Evolutionary conservation across 768 basidiomycete genomes (phyloP).

Genomic region (Calocybe cyanea): DNA sequence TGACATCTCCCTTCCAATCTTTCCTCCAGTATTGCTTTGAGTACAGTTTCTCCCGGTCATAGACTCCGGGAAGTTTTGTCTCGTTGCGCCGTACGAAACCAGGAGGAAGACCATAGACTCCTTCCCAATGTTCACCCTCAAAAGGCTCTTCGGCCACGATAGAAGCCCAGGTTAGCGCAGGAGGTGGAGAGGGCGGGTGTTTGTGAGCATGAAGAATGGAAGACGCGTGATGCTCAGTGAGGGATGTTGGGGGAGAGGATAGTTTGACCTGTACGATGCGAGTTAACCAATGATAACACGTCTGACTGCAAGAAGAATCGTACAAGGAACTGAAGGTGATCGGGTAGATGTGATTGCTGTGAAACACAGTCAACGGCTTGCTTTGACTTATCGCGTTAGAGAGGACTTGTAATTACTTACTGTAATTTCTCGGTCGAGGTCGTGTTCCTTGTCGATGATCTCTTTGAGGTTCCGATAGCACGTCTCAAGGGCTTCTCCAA

Average conservation of each 20-base stretch:
- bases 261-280: conserved; percentile 45
- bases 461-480: conserved; percentile 49
- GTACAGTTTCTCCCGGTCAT: conserved; percentile 34
- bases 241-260: conserved; percentile 45
- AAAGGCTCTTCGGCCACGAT: conserved; percentile 82
- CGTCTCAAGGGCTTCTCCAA: conserved; percentile 58
- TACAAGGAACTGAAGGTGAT: conserved; percentile 73
- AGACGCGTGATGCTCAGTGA: conserved; percentile 53
- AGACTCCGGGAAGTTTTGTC: conserved; percentile 29
- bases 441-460: conserved; percentile 44
- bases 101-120: conserved; percentile 53
- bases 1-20: conserved; percentile 52
- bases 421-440: conserved; percentile 66
- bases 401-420: conserved; percentile 29
- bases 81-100: conserved; percentile 34
- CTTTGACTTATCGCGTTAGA: background rate
- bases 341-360: conserved; percentile 58
- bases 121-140: conserved; percentile 85
- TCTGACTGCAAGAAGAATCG: conserved; percentile 13
- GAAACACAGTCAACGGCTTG: background rate
- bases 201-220: conserved; percentile 42
- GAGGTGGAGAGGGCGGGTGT: conserved; percentile 39
- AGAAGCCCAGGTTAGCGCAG: conserved; percentile 66
- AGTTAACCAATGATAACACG: background rate
- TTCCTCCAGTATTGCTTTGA: conserved; percentile 71